Percentiles rank a stretch among this genome's conserved stretches.
phyloP scores from a whole-genome alignment of 2,329 filamentous ascomycete species.

The Xylaria sp. region DNA sequence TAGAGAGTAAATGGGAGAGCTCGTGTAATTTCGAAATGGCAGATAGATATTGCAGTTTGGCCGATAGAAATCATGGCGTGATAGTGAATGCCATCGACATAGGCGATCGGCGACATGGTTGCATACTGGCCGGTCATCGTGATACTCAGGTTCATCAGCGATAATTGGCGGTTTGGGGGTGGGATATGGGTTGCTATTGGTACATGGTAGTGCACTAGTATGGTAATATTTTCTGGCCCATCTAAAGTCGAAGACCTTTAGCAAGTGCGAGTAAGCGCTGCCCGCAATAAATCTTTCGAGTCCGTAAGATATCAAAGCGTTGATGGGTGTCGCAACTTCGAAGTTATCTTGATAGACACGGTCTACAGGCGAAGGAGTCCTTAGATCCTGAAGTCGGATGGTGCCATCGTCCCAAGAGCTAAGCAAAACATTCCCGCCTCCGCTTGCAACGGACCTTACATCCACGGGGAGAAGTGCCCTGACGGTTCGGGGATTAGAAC shows the following conservation, averaged over 20 bases:
- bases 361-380: constrained; percentile 54
- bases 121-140: constrained; percentile 41
- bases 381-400: constrained; percentile 56
- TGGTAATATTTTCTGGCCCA: constrained; percentile 55
- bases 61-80: constrained; percentile 50
- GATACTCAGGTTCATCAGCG: constrained; percentile 27
- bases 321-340: constrained; percentile 52
- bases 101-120: constrained; percentile 39
- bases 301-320: constrained; percentile 56
- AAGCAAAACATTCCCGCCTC: constrained; percentile 50
- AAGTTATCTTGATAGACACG: constrained; percentile 59
- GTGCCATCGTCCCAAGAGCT: constrained; percentile 61
- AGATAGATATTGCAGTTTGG: constrained; percentile 57
- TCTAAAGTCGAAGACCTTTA: constrained; percentile 62
- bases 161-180: constrained; percentile 37
- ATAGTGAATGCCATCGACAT: constrained; percentile 57
- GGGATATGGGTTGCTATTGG: constrained; percentile 44
- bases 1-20: constrained; percentile 51
- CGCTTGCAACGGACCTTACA: constrained; percentile 39
- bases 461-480: constrained; percentile 54
- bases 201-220: constrained; percentile 55
- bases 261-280: constrained; percentile 48
- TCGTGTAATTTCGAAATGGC: constrained; percentile 31
- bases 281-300: constrained; percentile 58
- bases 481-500: constrained; percentile 44